These are phyloP conservation scores for Acanthamoeba sp. DNA, from an alignment of 208 protist species.

Conservation along the genomic window DNA sequence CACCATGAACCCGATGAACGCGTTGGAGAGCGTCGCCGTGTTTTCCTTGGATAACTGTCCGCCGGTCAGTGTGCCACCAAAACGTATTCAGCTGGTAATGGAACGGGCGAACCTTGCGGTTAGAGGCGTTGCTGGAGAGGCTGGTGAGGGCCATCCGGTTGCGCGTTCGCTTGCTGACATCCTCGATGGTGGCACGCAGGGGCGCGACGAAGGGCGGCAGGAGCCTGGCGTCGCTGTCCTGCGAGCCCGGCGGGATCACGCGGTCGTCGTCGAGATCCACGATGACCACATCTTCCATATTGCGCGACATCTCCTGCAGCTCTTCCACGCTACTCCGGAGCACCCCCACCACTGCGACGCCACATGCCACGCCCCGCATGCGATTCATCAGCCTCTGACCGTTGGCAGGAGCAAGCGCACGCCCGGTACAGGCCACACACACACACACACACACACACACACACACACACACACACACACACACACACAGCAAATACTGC, in stretches of 20 bases:
- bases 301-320: constrained; percentile 43
- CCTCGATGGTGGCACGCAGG: constrained; percentile 68
- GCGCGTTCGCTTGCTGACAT: constrained; percentile 44
- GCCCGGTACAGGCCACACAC: too few relatives aligned
- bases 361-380: background rate
- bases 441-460: background rate
- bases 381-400: background rate
- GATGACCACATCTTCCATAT: constrained; percentile 72
- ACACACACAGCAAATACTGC: background rate
- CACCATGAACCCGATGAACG: constrained; percentile 76
- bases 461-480: background rate
- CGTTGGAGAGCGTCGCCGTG: constrained; percentile 42
- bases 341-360: constrained; percentile 47
- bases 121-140: constrained; percentile 16
- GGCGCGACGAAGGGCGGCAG: constrained; percentile 63
- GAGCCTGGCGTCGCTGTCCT: constrained; percentile 24
- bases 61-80: background rate
- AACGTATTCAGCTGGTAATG: background rate
- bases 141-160: constrained; percentile 2
- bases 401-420: too few relatives aligned
- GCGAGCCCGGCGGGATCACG: constrained; percentile 6
- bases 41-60: constrained; percentile 20
- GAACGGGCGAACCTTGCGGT: constrained; percentile 2
- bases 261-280: constrained; percentile 72
- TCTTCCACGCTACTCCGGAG: constrained; percentile 64